Evolutionary conservation across 2,329 filamentous ascomycete genomes (phyloP), one percentile per base, ranked within the genome.

Genomic region (Exophiala sideris): DNA sequence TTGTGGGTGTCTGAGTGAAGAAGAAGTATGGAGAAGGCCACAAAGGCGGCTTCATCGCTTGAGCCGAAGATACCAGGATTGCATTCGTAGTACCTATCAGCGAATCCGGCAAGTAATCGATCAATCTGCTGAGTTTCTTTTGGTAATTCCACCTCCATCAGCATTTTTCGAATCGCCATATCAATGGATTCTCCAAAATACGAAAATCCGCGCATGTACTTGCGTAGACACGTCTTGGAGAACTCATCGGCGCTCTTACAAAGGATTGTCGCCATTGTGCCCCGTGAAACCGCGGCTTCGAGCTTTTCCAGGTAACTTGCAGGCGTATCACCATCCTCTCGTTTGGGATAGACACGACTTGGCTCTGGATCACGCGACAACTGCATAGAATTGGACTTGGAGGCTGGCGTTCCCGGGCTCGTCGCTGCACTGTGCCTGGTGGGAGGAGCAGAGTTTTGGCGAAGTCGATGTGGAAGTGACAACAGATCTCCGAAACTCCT

Each of bases 1-100:
- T 99, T 99, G 82, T 97, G 97, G n/a, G 95, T 89, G 68, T 99
- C 94, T 0, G 94, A 97, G 65, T 99, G 94, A 33, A 99, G 78
- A 63, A 99, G 96, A 56, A 99, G 82, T 52, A 99, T 84, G 1
- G 92, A 97, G 68, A 99, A 99, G 12, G 92, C 91, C 60, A 97
- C 92, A 66, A 97, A 96, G 70, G 97, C 96, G n/a, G 94, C 91
- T 72, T 96, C 90, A 66, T 97, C 94, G 64, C 62, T 47, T 20
- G 60, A 60, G 36, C 54, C 49, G 40, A 95, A 99, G 56, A 99
- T 95, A 36, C 94, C 92, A 2, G 94, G 94, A 65, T 99, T 99
- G 73, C 94, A 99, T 71, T 99, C 94, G 67, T 97, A 89, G 69
- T 99, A 99, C 54, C 94, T 84, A 68, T 99, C 94, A 0, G 94